phyloP scores from a whole-genome alignment of 1,139 yeast genomes.

The Geotrichum bryndzae region DNA sequence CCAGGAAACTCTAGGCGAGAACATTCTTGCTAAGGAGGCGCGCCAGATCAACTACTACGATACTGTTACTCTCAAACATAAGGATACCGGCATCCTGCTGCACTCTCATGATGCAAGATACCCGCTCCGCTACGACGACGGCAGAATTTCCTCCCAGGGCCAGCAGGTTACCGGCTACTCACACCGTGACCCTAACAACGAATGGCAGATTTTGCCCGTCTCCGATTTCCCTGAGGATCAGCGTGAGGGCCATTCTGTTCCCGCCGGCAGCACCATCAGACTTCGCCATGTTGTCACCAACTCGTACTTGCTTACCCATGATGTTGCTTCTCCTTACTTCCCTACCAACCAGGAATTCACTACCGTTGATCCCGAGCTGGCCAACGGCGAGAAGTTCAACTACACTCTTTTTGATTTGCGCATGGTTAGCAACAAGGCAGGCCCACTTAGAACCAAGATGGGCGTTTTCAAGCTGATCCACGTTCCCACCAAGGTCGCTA shows the following conservation, averaged over 20 bases:
- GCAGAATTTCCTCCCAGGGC: constrained; percentile 89
- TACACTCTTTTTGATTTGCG: constrained; percentile 78
- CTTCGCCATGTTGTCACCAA: constrained; percentile 77
- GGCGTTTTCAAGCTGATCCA: constrained; percentile 67
- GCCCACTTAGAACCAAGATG: constrained; percentile 61
- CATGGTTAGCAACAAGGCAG: constrained; percentile 50
- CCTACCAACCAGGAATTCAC: constrained; percentile 92
- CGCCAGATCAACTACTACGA: constrained; percentile 72
- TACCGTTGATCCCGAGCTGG: constrained; percentile 56
- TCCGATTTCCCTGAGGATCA: constrained; percentile 39
- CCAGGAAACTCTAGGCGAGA: constrained; percentile 85
- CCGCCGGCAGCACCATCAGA: constrained; percentile 64
- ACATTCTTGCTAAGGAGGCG: constrained; percentile 59
- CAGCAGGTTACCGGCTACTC: constrained; percentile 84
- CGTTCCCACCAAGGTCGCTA: constrained; percentile 79
- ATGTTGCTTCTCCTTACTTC: constrained; percentile 91
- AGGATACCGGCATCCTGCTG: constrained; percentile 64
- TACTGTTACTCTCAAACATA: constrained; percentile 67
- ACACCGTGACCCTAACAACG: constrained; percentile 57
- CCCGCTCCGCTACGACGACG: constrained; percentile 93
- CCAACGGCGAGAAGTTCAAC: constrained; percentile 52
- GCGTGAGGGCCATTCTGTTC: constrained; percentile 44
- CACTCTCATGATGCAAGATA: constrained; percentile 74
- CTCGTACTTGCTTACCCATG: constrained; percentile 79
- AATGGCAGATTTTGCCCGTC: constrained; percentile 83